Evolutionary conservation across 2,329 filamentous ascomycete species (phyloP), one percentile per base, ranked within the genome.

Genomic region (Scleromitrula shiraiana): DNA sequence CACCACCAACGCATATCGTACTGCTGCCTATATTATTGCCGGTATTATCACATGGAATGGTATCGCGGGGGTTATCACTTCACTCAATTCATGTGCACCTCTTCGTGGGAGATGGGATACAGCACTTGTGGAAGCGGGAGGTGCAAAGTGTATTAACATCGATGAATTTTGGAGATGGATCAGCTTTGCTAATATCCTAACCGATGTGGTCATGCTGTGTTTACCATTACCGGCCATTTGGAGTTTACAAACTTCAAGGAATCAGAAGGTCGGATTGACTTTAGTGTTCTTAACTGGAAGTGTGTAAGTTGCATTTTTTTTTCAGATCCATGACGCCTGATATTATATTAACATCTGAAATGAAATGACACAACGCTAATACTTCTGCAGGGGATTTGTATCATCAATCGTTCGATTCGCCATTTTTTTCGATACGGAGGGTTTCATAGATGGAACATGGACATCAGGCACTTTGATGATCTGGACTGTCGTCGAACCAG

Each of bases 361-460:
- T 35, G n/a, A n/a, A n/a, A n/a, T n/a, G n/a, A n/a, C n/a, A n/a
- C n/a, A n/a, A n/a, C n/a, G n/a, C 32, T 4, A 35, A 30, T 30
- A 30, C 27, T 3, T 35, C 15, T 14, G 12, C 17, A 35, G 17
- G 12, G 17, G 15, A 35, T 10, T n/a, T 7, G 14, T 4, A 7
- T 35, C 37, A 3, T 47, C 45, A 6, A 47, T 47, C n/a, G 15
- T 47, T 22, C 45, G 45, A n/a, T 47, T 47, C 37, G 36, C 19
- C 7, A 24, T 19, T 14, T 47, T 47, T 37, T 47, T 47, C 26
- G n/a, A 23, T 5, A 27, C 15, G 5, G 30, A 33, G 15, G 26
- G 24, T 10, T 24, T 40, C 12, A 23, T 15, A n/a, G 45, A 47
- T 22, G 26, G 24, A 9, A 41, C 45, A 2, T 40, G 26, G 36